Percentiles rank a stretch among this genome's conserved stretches.
Evolutionary conservation across 1,139 yeast species (phyloP).

Genomic region (Scheffersomyces cryptocercus): DNA sequence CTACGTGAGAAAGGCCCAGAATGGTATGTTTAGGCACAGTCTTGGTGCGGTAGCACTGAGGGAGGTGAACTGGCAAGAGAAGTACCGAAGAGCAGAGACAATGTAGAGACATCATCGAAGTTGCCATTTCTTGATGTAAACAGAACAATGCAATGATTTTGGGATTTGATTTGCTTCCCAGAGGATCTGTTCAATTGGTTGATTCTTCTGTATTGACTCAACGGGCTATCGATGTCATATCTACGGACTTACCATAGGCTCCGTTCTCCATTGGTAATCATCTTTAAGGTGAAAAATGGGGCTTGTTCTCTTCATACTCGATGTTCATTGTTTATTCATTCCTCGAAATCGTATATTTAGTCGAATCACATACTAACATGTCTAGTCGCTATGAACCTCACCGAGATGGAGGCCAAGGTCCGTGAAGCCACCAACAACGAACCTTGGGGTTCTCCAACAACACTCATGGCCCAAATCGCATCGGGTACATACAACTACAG

Average conservation of each 20-base stretch:
- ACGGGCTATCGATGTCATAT: no score
- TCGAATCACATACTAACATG: conserved; percentile 11
- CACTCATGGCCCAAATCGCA: conserved; percentile 92
- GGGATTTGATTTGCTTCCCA: no score
- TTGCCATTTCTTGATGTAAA: no score
- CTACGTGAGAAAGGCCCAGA: conserved; percentile 96
- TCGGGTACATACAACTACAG: conserved; percentile 89
- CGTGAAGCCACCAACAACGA: conserved; percentile 98
- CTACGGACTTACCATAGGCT: no score
- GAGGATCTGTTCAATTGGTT: no score
- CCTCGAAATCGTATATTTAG: no score
- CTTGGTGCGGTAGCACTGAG: neutral
- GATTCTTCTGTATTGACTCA: no score
- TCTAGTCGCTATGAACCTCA: conserved; percentile 79
- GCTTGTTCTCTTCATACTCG: no score
- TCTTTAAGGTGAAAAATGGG: no score
- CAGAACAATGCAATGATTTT: no score
- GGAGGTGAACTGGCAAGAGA: neutral
- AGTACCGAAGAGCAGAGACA: neutral
- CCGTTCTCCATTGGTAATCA: no score
- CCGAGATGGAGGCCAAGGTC: conserved; percentile 94
- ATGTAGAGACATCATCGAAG: neutral
- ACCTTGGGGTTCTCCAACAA: conserved; percentile 98
- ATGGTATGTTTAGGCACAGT: conserved; percentile 47
- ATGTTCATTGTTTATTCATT: no score